A percentile compares a stretch with the other conserved stretches of the same genome.
Conservation (phyloP, 495 filamentous ascomycete species). For the Hyaloscypha hepaticicola region DNA sequence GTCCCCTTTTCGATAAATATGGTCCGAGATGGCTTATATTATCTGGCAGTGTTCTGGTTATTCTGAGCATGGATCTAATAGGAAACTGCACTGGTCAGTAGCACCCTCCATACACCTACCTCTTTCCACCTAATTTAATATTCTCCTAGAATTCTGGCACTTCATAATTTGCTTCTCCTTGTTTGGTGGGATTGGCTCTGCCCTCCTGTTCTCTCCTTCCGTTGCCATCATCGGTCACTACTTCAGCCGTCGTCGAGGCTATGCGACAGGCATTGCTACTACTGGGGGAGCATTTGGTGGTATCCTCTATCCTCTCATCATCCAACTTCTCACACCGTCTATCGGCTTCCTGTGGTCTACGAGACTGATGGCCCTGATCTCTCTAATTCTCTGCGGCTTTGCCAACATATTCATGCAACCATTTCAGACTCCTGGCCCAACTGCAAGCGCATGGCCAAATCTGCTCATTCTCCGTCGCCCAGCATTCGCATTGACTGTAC, state of each 20-base stretch:
- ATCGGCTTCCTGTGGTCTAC: conserved; percentile 71
- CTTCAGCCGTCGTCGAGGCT: conserved; percentile 70
- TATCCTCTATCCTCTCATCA: conserved; percentile 67
- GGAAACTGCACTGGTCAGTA: conserved; percentile 45
- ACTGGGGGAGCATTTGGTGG: conserved; percentile 78
- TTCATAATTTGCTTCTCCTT: conserved; percentile 80
- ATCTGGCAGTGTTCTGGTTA: conserved; percentile 47
- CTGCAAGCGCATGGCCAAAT: conserved; percentile 48
- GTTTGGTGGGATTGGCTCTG: conserved; percentile 70
- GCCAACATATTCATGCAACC: conserved; percentile 56
- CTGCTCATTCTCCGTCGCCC: conserved; percentile 48
- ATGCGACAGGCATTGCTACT: conserved; percentile 78
- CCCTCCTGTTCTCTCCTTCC: conserved; percentile 81
- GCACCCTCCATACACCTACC: neutral
- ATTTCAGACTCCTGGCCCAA: conserved; percentile 41
- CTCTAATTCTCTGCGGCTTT: conserved; percentile 49
- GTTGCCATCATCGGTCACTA: conserved; percentile 77
- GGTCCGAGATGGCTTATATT: conserved; percentile 53
- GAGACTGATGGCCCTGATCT: conserved; percentile 67
- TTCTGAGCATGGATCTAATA: conserved; percentile 22
- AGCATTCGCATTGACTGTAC: conserved; percentile 50
- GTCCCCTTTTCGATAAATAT: conserved; percentile 62
- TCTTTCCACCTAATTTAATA: neutral
- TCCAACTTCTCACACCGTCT: conserved; percentile 54
- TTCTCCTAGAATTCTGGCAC: conserved; percentile 54